phyloP scores from a whole-genome alignment of 176 grass and related monocot genomes.

The Triticum monococcum region DNA sequence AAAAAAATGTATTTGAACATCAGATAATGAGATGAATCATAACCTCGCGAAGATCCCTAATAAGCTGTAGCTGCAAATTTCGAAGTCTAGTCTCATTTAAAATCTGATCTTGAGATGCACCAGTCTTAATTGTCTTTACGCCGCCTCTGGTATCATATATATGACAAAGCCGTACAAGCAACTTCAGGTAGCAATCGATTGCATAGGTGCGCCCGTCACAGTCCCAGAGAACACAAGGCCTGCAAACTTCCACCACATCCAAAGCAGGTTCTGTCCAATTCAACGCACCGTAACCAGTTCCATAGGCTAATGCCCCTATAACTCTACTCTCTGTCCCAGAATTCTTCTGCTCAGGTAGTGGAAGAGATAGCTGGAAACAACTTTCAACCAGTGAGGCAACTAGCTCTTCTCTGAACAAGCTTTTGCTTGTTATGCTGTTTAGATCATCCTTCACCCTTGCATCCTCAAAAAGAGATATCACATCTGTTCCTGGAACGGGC shows the following conservation, averaged over 20 bases:
- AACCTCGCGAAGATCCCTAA: slow-evolving; percentile 98
- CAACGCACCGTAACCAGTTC: slow-evolving; percentile 94
- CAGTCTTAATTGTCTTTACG: slow-evolving; percentile 90
- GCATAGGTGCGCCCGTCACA: slow-evolving; percentile 87
- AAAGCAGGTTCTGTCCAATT: slow-evolving; percentile 98
- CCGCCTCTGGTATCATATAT: slow-evolving; percentile 96
- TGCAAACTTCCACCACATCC: slow-evolving; percentile 94
- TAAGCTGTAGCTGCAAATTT: slow-evolving; percentile 94
- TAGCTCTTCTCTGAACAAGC: slow-evolving; percentile 91
- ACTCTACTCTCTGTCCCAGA: slow-evolving; percentile 97
- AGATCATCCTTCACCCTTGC: slow-evolving; percentile 90
- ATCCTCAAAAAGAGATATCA: slow-evolving; percentile 98
- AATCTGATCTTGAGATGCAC: slow-evolving; percentile 99
- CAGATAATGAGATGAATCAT: slow-evolving; percentile 19
- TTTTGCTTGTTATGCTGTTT: slow-evolving; percentile 87
- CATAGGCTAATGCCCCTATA: slow-evolving; percentile 98
- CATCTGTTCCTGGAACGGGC: slow-evolving; percentile 87
- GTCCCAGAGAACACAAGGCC: slow-evolving; percentile 96
- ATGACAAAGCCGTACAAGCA: slow-evolving; percentile 93
- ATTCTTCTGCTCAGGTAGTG: slow-evolving; percentile 85
- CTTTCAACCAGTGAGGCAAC: slow-evolving; percentile 95
- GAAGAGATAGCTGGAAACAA: slow-evolving; percentile 98
- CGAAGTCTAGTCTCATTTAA: slow-evolving; percentile 94
- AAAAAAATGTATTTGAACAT: background rate
- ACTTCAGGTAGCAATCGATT: slow-evolving; percentile 93